Conservation (phyloP, 345 rosid genomes). For the Syzygium aromaticum region DNA sequence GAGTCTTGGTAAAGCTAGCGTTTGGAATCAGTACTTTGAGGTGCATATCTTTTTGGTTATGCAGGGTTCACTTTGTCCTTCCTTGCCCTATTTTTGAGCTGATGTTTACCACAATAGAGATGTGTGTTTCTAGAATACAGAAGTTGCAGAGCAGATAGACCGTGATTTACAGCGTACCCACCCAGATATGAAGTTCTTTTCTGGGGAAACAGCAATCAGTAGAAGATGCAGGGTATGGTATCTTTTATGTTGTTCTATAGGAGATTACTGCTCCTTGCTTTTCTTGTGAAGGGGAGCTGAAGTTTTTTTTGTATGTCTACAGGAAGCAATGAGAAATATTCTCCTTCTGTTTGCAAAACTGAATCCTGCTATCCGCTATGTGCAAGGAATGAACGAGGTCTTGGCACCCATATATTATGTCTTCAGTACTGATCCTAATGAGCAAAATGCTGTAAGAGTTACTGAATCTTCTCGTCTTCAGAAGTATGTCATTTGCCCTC, state of each 20-base stretch:
- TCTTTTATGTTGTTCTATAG: background rate
- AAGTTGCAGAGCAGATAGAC: constrained; percentile 62
- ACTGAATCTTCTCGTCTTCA: background rate
- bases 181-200: constrained; percentile 61
- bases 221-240: constrained; percentile 40
- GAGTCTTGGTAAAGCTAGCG: constrained; percentile 49
- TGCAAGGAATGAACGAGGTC: constrained; percentile 84
- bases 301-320: background rate
- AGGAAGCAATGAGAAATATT: constrained; percentile 66
- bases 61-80: background rate
- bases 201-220: constrained; percentile 46
- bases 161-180: constrained; percentile 72
- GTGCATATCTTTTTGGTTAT: constrained; percentile 15
- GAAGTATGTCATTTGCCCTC: background rate
- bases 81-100: constrained; percentile 1
- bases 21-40: constrained; percentile 62
- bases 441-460: constrained; percentile 47
- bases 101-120: constrained; percentile 1
- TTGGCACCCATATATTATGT: constrained; percentile 63
- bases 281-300: background rate
- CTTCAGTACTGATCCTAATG: constrained; percentile 43
- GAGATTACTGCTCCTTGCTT: background rate
- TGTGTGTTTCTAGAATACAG: constrained; percentile 38
- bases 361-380: constrained; percentile 67
- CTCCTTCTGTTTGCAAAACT: constrained; percentile 65